Base-by-base conservation (phyloP, 2,329 filamentous ascomycete genomes). In the Talaromyces sp. region DNA sequence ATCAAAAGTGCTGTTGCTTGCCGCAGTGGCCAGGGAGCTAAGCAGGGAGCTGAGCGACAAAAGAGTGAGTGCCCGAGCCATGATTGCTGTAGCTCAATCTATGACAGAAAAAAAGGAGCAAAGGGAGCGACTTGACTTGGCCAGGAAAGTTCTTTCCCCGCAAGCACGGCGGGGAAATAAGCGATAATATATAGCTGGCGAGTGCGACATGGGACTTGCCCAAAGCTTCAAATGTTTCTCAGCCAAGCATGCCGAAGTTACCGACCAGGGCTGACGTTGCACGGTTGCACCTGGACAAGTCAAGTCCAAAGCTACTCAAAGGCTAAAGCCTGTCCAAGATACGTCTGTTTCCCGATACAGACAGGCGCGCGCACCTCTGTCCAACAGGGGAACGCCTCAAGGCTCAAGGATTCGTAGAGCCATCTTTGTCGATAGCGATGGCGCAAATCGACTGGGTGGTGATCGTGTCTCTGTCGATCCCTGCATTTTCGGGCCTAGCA, bases 1-100 rank as follows among this genome's bases (percentile, higher is more conserved):
- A 56, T 72, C 65, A 41, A 69, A 64, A 7, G 63, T 60, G 14
- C 62, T 61, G 55, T 60, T 43, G 9, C 56, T 19, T 19, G 56
- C 59, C 14, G 63, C 62, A 54, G 64, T 60, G 50, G 54, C 29
- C 26, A 53, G 52, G 35, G 56, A 62, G 56, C 54, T 31, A 43
- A 63, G 46, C 54, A 62, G 43, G 52, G 54, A 58, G 35, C 55
- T 19, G 50, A 62, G 43, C 24, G 55, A 58, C 58, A 58, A 57
- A 51, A 62, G 54, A 46, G 48, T 54, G 50, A 59, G 61, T 41
- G 53, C 41, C 26, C 54, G 57, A 58, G 57, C 54, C 61, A 62
- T 62, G 29, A 35, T 46, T 24, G 53, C 19, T 35, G 48, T 38
- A 19, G 26, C 48, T 32, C 51, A 54, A 52, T 51, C 50, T 19